Evolutionary conservation across 352 stramenopile species (phyloP), one percentile per base, ranked within the genome.

Genomic region (Globisporangium cederbergense): DNA sequence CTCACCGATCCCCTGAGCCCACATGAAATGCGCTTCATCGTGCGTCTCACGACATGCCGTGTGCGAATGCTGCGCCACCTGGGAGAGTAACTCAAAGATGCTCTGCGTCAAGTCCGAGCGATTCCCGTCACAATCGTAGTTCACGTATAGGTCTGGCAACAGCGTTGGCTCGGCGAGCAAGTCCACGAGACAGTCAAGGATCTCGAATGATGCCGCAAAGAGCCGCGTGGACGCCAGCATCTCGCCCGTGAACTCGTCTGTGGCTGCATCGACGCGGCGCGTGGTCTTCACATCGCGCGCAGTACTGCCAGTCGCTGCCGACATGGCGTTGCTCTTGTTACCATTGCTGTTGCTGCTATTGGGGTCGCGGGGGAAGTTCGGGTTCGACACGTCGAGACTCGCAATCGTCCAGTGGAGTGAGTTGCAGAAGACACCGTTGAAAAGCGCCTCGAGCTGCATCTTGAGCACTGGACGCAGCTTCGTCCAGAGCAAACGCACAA

Each of bases 61-160:
- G 50, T 91, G 85, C 0, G 81, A 90, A 38, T 90, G 76, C 8
- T 79, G 71, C 1, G 78, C 73, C n/a, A 79, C 89, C 43, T 90
- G 86, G 43, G 90, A 95, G 55, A 99, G 87, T 4, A 90, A 76
- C 58, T 99, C 96, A 71, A 99, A 99, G 5, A 99, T 72, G 57
- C 98, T 99, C 28, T 90, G 76, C 38, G 76, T 86, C 22, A 93
- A 64, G 58, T 93, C 82, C 14, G 93, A 98, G 67, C 97, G 98
- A 53, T 98, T 90, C n/a, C 97, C 87, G 66, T 98, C 96, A 68
- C 97, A 99, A 76, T 99, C 98, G 76, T 99, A 99, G 70, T 99
- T 99, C 36, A 98, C 88, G 68, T 99, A 99, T 11, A 99, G 67
- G 71, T 99, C 97, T 4, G 96, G 87, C 58, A 99, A 89, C 1